A percentile compares a stretch with the other conserved stretches of the same genome.
These are phyloP conservation scores for Neonectria magnoliae DNA, from an alignment of 2,329 filamentous ascomycete genomes.

Conservation along the genomic window DNA sequence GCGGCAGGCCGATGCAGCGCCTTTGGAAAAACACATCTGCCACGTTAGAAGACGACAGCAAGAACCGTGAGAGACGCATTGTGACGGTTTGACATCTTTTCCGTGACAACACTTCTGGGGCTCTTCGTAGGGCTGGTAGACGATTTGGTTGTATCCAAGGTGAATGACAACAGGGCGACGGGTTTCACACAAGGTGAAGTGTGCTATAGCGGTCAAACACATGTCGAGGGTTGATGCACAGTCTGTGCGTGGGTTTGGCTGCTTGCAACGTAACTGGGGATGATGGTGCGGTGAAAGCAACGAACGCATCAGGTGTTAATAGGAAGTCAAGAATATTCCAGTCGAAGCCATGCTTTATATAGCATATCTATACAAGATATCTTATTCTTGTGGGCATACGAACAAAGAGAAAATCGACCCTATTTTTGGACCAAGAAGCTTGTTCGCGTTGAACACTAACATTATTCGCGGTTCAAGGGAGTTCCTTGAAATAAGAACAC, in stretches of 20 bases:
- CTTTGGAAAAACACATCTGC: background rate
- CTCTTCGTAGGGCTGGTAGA: conserved; percentile 11
- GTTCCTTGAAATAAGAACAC: background rate
- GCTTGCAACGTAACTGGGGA: background rate
- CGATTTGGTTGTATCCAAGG: background rate
- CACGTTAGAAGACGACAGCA: background rate
- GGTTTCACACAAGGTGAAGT: conserved; percentile 11
- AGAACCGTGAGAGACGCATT: background rate
- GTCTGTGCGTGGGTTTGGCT: background rate
- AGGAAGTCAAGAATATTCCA: background rate
- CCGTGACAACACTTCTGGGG: background rate
- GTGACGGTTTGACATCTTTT: background rate
- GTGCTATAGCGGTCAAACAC: background rate
- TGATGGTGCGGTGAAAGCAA: background rate
- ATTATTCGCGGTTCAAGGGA: background rate
- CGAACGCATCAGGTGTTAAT: no score
- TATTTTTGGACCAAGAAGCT: background rate
- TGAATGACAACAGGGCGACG: background rate
- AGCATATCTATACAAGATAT: background rate
- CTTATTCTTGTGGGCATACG: background rate
- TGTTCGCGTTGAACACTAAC: background rate
- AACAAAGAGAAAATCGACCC: background rate
- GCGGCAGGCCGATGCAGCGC: background rate
- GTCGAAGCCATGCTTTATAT: background rate
- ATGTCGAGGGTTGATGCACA: background rate